Conservation (phyloP, 1,284 basidiomycete genomes). For the Omphalotus olearius region DNA sequence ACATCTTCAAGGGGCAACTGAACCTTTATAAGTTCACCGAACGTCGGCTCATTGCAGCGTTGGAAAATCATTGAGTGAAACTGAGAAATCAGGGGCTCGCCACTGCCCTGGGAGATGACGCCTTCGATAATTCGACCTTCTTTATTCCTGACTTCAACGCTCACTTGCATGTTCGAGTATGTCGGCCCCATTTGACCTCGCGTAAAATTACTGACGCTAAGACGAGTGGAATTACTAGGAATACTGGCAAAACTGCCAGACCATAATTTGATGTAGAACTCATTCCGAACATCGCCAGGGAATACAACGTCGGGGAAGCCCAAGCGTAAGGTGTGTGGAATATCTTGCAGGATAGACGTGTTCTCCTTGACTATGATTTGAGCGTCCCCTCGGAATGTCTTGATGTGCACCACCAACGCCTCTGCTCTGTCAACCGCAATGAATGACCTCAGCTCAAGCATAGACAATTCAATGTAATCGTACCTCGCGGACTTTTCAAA, state of each 20-base stretch:
- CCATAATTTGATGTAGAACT: constrained; percentile 94
- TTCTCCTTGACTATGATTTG: constrained; percentile 79
- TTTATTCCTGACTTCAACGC: constrained; percentile 80
- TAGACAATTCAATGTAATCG: constrained; percentile 19
- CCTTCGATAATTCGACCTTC: constrained; percentile 73
- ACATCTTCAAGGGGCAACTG: constrained; percentile 67
- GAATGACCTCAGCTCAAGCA: constrained; percentile 7
- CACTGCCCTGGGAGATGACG: constrained; percentile 80
- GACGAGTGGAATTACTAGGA: constrained; percentile 38
- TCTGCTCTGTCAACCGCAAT: constrained; percentile 60
- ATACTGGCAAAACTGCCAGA: constrained; percentile 74
- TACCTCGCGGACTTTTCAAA: constrained; percentile 84
- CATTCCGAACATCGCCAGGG: constrained; percentile 89
- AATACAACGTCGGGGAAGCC: constrained; percentile 97
- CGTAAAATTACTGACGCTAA: constrained; percentile 61
- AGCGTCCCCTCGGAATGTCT: constrained; percentile 83
- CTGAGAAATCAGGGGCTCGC: constrained; percentile 75
- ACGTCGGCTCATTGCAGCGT: constrained; percentile 83
- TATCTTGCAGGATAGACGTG: constrained; percentile 80
- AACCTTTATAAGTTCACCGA: constrained; percentile 91
- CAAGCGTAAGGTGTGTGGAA: constrained; percentile 82
- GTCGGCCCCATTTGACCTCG: constrained; percentile 49
- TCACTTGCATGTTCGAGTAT: constrained; percentile 82
- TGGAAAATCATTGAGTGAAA: constrained; percentile 91
- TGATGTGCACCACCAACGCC: constrained; percentile 84